Evolutionary conservation across 441 rosid species (phyloP).

Genomic region (Adansonia grandidieri): DNA sequence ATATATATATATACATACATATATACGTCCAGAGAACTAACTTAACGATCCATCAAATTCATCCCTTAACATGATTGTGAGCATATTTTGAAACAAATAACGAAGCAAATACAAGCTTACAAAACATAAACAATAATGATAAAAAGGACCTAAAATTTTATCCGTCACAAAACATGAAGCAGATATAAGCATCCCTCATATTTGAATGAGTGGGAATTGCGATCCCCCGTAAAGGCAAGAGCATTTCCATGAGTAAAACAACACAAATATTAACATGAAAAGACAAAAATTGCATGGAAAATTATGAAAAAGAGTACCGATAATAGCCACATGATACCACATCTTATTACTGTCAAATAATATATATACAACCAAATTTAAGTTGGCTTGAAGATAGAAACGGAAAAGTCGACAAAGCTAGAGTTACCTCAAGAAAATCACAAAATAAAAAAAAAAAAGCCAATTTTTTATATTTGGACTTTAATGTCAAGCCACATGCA

Average conservation of each 20-base stretch:
- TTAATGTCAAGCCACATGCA: slow-evolving; percentile 2
- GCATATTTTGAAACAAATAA: background rate
- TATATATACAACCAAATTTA: slow-evolving; percentile 8
- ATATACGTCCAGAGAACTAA: background rate
- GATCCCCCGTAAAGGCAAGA: too few species aligned
- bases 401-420: background rate
- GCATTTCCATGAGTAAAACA: background rate
- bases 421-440: slow-evolving; percentile 2
- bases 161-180: too few species aligned
- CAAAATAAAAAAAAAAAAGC: background rate
- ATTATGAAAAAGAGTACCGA: background rate
- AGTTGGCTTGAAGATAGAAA: background rate
- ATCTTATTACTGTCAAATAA: slow-evolving; percentile 5
- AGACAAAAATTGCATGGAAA: background rate
- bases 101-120: too few species aligned
- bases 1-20: too few species aligned
- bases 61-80: background rate
- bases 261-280: background rate
- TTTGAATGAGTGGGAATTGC: too few species aligned
- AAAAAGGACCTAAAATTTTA: too few species aligned
- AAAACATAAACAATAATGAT: too few species aligned
- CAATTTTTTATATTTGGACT: slow-evolving; percentile 6
- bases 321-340: background rate
- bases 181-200: too few species aligned
- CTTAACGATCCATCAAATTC: background rate